Base-by-base conservation (phyloP, 345 rosid species). In the Turritis glabra region DNA sequence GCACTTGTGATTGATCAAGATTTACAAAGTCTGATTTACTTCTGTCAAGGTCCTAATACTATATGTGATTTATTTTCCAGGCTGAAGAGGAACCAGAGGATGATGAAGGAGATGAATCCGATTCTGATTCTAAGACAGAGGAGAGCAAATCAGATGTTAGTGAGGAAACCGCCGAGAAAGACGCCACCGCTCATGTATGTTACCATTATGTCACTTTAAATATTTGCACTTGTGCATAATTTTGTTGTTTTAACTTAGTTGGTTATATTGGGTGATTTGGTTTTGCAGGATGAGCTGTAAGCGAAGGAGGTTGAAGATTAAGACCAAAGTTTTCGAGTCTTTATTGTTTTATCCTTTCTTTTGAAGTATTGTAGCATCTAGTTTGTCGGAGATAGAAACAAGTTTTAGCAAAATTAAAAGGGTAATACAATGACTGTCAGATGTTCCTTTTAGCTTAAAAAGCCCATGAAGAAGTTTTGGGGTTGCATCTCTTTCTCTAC, bases 221-320 rank as follows among this genome's bases (percentile, higher is more conserved):
- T 35, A 35, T 8, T 47, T 56, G 7, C 9, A 44, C 18, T 30
- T 9, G 17, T 35, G 1, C 8, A 6, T 22, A 14, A 18, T 35
- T 22, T 44, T 33, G 4, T 50, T 55, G 1, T 19, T 9, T 13
- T 41, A 27, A 21, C 14, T 33, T 2, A 14, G 53, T 17, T 55
- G 47, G 66, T 54, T 3, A 21, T 15, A 40, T 8, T 1, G 14
- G 23, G 21, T 38, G 17, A 7, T 47, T 48, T 5, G 32, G 50
- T 33, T 9, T 56, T 65, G 78, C 90, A 92, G 96, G 98, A 92
- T 79, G 98, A 92, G 86, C 73, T 75, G 15, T 75, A 38, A 50
- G 79, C 12, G 26, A 48, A 50, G 25, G 61, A 46, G 22, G 60
- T 26, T 26, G 52, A 59, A 44, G 56, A 46, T 14, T 32, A 74